Evolutionary conservation across 2,329 filamentous ascomycete species (phyloP).

Genomic region (Colletotrichum incanum): DNA sequence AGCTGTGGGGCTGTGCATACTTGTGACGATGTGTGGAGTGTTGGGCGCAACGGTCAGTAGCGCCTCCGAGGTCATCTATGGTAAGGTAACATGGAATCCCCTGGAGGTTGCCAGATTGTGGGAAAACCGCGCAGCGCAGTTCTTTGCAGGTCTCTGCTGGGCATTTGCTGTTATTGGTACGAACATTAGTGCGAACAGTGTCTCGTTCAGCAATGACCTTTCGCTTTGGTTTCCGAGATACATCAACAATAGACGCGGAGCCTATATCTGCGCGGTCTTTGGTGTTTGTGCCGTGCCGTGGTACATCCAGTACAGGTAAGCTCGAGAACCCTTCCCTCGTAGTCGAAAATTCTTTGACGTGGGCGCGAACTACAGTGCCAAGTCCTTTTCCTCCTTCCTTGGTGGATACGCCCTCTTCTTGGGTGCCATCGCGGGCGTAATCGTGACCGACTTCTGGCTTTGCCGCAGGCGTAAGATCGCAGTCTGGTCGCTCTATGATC

Average conservation of each 20-base stretch:
- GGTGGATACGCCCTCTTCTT: conserved; percentile 55
- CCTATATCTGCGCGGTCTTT: conserved; percentile 53
- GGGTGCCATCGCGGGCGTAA: conserved; percentile 55
- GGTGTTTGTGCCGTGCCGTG: conserved; percentile 43
- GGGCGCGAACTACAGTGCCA: background rate
- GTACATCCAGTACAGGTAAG: conserved; percentile 43
- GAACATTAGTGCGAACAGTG: conserved; percentile 67
- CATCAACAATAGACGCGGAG: conserved; percentile 66
- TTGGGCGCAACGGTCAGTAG: conserved; percentile 63
- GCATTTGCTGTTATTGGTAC: conserved; percentile 65
- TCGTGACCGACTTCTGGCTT: conserved; percentile 57
- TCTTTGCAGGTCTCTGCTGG: conserved; percentile 50
- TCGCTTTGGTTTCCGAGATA: conserved; percentile 67
- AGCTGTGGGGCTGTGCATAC: conserved; percentile 39
- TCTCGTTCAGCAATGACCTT: conserved; percentile 69
- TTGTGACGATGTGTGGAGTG: conserved; percentile 56
- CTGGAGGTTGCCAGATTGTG: conserved; percentile 49
- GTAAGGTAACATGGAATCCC: conserved; percentile 49
- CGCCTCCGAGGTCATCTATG: conserved; percentile 50
- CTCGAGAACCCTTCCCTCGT: conserved; percentile 27
- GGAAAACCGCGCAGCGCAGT: conserved; percentile 50
- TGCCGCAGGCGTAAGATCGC: conserved; percentile 54
- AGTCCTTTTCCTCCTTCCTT: conserved; percentile 50
- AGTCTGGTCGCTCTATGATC: conserved; percentile 56
- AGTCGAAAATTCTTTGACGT: conserved; percentile 48